phyloP scores from a whole-genome alignment of 1,139 yeast genomes.

The Suhomyces taliae region DNA sequence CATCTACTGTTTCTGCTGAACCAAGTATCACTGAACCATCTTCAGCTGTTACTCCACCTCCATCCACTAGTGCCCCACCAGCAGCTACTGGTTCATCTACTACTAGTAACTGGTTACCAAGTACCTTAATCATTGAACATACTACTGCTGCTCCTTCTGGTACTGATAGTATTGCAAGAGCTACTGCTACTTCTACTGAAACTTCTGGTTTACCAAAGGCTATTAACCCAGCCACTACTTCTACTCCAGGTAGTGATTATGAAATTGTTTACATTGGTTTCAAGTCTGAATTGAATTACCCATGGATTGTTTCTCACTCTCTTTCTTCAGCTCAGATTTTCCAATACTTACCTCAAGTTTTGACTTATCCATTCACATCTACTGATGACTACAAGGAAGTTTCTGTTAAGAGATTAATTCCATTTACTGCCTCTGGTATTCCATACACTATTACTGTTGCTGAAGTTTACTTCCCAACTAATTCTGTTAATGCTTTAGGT shows the following conservation, averaged over 20 bases:
- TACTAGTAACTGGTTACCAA: conserved; percentile 50
- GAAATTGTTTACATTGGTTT: conserved; percentile 69
- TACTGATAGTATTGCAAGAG: conserved; percentile 31
- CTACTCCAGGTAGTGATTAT: conserved; percentile 50
- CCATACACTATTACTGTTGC: conserved; percentile 72
- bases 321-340: conserved; percentile 75
- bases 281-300: conserved; percentile 64
- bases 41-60: conserved; percentile 18
- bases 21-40: conserved; percentile 19
- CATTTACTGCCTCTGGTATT: conserved; percentile 54
- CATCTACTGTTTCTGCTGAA: conserved; percentile 3
- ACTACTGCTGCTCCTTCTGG: conserved; percentile 27
- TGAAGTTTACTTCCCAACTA: conserved; percentile 68
- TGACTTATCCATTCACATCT: conserved; percentile 51
- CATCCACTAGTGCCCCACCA: conserved; percentile 8
- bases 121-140: conserved; percentile 41
- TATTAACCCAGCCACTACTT: conserved; percentile 53
- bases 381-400: conserved; percentile 37
- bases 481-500: conserved; percentile 45
- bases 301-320: conserved; percentile 66
- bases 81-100: conserved; percentile 9
- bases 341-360: conserved; percentile 61
- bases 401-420: conserved; percentile 61
- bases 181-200: conserved; percentile 29
- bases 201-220: conserved; percentile 68